Base-by-base conservation (phyloP, 257 asterid species). In the Anisodus tanguticus region DNA sequence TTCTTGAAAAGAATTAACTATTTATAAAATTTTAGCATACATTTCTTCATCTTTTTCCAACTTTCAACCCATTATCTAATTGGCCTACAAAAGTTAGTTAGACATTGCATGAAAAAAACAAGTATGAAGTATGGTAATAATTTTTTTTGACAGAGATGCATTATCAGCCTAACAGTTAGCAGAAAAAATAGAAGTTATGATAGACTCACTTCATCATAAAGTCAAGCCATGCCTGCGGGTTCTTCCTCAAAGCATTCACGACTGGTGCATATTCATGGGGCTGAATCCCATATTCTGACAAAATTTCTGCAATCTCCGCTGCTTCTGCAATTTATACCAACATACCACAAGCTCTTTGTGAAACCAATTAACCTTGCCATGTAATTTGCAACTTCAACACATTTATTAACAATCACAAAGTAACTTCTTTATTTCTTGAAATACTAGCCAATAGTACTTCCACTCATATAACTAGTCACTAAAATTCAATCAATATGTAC, bases 171-270 rank as follows among this genome's bases (percentile, higher is more conserved):
- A 62, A 1, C 8, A 62, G 69, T 9, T 19, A 0, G 69, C 2
- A 62, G 6, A 31, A 51, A 22, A 49, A 6, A 51, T 8, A 22
- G 41, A 69, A n/a, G 43, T 53, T 49, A 79, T 2, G 58, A 16
- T 13, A 13, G 2, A 82, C 92, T 88, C 86, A 94, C 99, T 93
- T 97, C 99, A 96, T 96, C 99, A 97, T 95, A 76, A 97, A 97
- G 88, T 94, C 97, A 54, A 97, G 95, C 99, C 98, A 97, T 13
- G 98, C 99, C 87, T 92, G 90, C 5, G 97, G 99, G 57, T 97
- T 97, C 85, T 93, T 95, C 89, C 97, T 90, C 17, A 97, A 89
- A 87, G 99, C 88, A 82, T 92, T 92, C 66, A 97, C 99, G 12
- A 97, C 97, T 0, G 99, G 99, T 6, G 88, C 17, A 77, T 93